Evolutionary conservation across 2,329 filamentous ascomycete genomes (phyloP), one percentile per base, ranked within the genome.

Genomic region (Alternaria sp.): DNA sequence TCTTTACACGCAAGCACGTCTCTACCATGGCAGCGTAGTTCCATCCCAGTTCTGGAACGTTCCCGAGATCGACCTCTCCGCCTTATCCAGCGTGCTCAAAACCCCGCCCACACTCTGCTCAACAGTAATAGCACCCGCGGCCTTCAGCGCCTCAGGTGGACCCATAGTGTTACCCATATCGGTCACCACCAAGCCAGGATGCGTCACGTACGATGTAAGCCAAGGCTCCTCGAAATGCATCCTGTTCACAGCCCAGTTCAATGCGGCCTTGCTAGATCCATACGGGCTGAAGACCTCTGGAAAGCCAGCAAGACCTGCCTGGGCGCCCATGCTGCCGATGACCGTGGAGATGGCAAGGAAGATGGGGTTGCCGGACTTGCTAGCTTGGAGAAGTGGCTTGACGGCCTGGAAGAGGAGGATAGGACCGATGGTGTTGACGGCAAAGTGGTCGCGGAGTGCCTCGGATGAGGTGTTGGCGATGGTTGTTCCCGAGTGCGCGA

Each of bases 381-480:
- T 28, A 12, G 47, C 47, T n/a, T 76, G 64, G 23, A 86, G 67
- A 0, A 85, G 70, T 0, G 80, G 74, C 67, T 73, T 74, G 3
- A 79, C 63, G 0, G 78, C 81, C 57, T 81, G 66, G 65, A 75
- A 80, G 17, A 80, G 66, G 10, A 69, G 47, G 1, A 80, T 63
- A 0, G 72, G 70, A 0, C 70, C 71, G 12, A 79, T 61, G 11
- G 79, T 69, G 66, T 87, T 87, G 47, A 83, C 67, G 1, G 80
- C 68, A 45, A 85, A 69, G 67, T 47, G 43, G 5, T 62, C 58
- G 26, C 25, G 19, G 19, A 67, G n/a, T 6, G 49, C 55, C 0
- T 63, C 36, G 6, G 40, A 7, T 6, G 53, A n/a, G 10, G 28
- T 30, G 12, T 15, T 51, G 15, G 2, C 21, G 62, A 63, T 50